These are phyloP conservation scores for Mariannaea sp. DNA, from an alignment of 2,329 filamentous ascomycete species.

Conservation along the genomic window DNA sequence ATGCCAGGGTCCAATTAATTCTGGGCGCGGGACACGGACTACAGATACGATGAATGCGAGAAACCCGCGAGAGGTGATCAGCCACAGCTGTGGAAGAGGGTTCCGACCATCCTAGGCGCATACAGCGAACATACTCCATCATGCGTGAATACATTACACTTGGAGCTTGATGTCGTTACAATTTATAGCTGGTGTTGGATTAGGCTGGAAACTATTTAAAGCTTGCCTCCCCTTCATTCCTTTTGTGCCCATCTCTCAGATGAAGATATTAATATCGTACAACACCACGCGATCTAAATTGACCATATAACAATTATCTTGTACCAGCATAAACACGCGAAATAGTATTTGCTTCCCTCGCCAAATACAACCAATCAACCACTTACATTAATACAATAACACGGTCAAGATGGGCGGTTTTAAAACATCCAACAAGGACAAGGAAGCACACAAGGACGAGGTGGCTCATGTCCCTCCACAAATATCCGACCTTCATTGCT, in stretches of 20 bases:
- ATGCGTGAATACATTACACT: too few relatives aligned
- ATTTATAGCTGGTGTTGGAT: neutral
- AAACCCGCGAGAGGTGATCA: neutral
- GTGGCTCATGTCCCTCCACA: conserved; percentile 46
- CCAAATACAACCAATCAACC: neutral
- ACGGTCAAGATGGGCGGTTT: conserved; percentile 35
- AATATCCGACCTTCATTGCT: conserved; percentile 59
- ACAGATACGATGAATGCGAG: conserved; percentile 33
- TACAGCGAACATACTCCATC: too few relatives aligned
- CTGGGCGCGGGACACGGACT: neutral
- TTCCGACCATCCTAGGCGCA: neutral
- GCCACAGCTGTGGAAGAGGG: neutral
- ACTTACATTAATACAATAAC: neutral
- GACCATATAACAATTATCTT: too few relatives aligned
- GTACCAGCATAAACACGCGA: too few relatives aligned
- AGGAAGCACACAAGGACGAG: conserved; percentile 32
- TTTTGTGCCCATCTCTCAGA: too few relatives aligned
- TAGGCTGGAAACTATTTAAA: too few relatives aligned
- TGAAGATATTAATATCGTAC: too few relatives aligned
- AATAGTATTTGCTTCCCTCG: neutral
- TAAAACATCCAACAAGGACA: conserved; percentile 32
- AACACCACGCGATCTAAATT: too few relatives aligned
- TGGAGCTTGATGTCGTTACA: neutral
- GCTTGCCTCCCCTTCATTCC: too few relatives aligned
- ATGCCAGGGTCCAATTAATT: conserved; percentile 6